phyloP scores from a whole-genome alignment of 169 alveolate species.

The Babesia bigemina region DNA sequence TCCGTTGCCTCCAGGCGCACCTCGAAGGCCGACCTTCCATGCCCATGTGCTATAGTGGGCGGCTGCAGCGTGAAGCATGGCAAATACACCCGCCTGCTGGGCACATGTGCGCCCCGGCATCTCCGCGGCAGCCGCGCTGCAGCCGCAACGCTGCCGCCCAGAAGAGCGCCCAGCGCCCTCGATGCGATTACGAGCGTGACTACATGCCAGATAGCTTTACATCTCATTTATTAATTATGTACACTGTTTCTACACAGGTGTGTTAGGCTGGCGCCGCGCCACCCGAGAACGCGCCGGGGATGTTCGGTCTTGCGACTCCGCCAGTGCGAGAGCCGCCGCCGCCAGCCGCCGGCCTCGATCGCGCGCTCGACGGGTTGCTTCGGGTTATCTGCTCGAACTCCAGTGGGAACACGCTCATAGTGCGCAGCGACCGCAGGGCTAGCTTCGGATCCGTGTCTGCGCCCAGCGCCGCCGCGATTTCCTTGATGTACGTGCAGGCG shows the following conservation, averaged over 20 bases:
- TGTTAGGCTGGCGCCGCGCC: too few species aligned
- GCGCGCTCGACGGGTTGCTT: not conserved
- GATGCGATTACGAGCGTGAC: not conserved
- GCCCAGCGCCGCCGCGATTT: conserved; percentile 17
- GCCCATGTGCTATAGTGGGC: not conserved
- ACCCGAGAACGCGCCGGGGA: too few species aligned
- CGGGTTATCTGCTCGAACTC: conserved; percentile 1
- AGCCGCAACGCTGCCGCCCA: not conserved
- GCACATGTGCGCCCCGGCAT: not conserved
- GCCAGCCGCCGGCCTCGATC: not conserved
- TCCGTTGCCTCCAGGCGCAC: conserved; percentile 1
- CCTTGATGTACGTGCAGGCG: conserved; percentile 15
- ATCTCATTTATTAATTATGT: conserved; percentile 22
- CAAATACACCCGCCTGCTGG: not conserved
- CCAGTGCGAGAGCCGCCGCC: not conserved
- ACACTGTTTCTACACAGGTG: not conserved
- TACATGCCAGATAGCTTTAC: conserved; percentile 3
- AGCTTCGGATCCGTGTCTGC: not conserved
- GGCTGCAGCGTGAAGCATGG: not conserved
- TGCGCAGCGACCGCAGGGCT: conserved; percentile 5
- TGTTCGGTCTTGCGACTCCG: too few species aligned
- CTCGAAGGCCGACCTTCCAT: not conserved
- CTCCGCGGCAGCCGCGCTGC: not conserved
- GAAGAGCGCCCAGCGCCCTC: not conserved
- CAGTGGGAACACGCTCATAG: conserved; percentile 13